phyloP scores from a whole-genome alignment of 768 basidiomycete genomes.

The Mycena belliarum region DNA sequence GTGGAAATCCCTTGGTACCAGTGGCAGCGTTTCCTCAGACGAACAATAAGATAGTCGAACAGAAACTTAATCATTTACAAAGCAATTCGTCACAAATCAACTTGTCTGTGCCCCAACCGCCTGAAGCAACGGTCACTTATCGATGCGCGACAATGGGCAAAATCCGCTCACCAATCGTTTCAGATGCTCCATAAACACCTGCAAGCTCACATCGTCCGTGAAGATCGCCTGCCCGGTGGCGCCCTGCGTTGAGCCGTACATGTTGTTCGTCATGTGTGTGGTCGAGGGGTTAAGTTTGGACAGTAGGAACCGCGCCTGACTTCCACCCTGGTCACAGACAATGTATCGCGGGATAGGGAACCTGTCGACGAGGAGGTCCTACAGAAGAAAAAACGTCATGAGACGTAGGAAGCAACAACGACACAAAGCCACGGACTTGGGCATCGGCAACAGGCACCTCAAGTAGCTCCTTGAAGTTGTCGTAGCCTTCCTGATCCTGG shows the following conservation, averaged over 20 bases:
- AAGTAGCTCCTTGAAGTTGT: constrained; percentile 95
- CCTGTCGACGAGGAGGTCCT: constrained; percentile 94
- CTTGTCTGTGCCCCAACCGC: constrained; percentile 73
- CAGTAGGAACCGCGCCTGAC: constrained; percentile 96
- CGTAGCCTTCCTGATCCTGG: constrained; percentile 98
- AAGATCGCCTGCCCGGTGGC: constrained; percentile 91
- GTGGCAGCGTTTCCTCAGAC: background rate
- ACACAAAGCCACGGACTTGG: constrained; percentile 49
- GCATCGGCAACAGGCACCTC: constrained; percentile 88
- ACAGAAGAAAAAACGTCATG: constrained; percentile 1
- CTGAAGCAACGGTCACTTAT: constrained; percentile 31
- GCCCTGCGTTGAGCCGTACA: constrained; percentile 80
- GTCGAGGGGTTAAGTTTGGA: constrained; percentile 97
- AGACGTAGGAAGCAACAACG: background rate
- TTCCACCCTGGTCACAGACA: constrained; percentile 95
- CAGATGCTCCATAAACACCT: constrained; percentile 97
- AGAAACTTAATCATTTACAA: constrained; percentile 18
- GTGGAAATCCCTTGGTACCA: no score
- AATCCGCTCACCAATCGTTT: constrained; percentile 77
- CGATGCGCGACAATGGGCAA: background rate
- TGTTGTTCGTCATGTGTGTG: constrained; percentile 90
- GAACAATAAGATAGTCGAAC: constrained; percentile 1
- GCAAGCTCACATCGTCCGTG: constrained; percentile 97
- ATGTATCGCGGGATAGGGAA: constrained; percentile 98
- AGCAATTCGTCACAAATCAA: constrained; percentile 31